Evolutionary conservation across 2,329 filamentous ascomycete species (phyloP).

Genomic region (Penicillium glabrum): DNA sequence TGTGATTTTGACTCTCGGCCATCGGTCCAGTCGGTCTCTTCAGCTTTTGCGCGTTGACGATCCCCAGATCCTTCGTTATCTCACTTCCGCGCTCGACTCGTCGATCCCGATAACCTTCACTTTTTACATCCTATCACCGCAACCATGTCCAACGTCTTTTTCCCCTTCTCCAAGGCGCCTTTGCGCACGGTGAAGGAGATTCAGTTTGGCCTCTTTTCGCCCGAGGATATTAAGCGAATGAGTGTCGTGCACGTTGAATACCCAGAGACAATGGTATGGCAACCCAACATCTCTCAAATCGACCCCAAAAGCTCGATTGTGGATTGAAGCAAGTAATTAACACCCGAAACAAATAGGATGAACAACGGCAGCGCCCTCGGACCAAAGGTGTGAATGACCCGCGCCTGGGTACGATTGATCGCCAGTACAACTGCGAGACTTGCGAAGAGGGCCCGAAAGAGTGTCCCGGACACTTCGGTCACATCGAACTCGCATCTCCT

Average conservation of each 20-base stretch:
- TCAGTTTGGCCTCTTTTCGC: constrained; percentile 95
- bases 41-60: constrained; percentile 18
- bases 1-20: constrained; percentile 13
- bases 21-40: constrained; percentile 14
- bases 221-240: constrained; percentile 99
- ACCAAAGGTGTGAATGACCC: constrained; percentile 93
- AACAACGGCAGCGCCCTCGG: constrained; percentile 85
- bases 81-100: constrained; percentile 11
- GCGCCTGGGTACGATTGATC: constrained; percentile 92
- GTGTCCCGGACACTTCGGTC: constrained; percentile 96
- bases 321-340: constrained; percentile 3
- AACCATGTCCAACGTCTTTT: constrained; percentile 89
- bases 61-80: constrained; percentile 14
- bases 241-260: constrained; percentile 95
- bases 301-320: not conserved
- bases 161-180: constrained; percentile 88
- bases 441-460: constrained; percentile 94
- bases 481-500: constrained; percentile 95
- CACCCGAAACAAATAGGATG: constrained; percentile 57
- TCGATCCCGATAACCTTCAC: constrained; percentile 11
- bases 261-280: constrained; percentile 88
- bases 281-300: not conserved
- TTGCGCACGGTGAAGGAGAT: constrained; percentile 98
- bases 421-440: constrained; percentile 92
- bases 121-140: constrained; percentile 30